Evolutionary conservation across 768 basidiomycete species (phyloP).

Genomic region (Asterophora lycoperdoides): DNA sequence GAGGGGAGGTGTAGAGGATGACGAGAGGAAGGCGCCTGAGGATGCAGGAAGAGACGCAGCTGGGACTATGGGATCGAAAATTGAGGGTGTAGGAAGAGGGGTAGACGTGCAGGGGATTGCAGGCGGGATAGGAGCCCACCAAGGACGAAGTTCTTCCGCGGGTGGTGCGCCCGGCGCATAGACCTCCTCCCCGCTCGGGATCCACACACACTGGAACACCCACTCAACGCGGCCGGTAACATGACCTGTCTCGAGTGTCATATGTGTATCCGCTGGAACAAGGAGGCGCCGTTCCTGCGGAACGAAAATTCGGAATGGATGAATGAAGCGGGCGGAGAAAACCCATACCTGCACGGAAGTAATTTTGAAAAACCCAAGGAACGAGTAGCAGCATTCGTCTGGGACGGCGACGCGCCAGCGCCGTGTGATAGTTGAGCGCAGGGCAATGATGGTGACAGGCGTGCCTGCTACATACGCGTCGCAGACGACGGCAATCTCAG

Average conservation of each 20-base stretch:
- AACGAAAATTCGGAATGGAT: background rate
- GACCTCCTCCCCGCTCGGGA: constrained; percentile 43
- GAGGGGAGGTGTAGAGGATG: background rate
- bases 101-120: no score
- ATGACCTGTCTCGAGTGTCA: background rate
- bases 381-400: constrained; percentile 35
- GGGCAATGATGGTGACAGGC: constrained; percentile 40
- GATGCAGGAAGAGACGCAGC: background rate
- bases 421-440: constrained; percentile 23
- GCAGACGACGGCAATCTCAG: constrained; percentile 39
- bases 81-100: background rate
- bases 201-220: constrained; percentile 46
- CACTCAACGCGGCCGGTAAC: constrained; percentile 37
- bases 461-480: constrained; percentile 33
- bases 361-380: constrained; percentile 46
- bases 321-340: background rate
- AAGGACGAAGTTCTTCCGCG: constrained; percentile 14
- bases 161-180: constrained; percentile 15
- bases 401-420: constrained; percentile 31
- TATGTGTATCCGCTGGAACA: background rate
- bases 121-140: constrained; percentile 23
- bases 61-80: no score
- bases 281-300: background rate
- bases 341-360: constrained; percentile 33
- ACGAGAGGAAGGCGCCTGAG: background rate